These are phyloP conservation scores for Schrenkiella parvula DNA, from an alignment of 345 rosid species.

Conservation along the genomic window DNA sequence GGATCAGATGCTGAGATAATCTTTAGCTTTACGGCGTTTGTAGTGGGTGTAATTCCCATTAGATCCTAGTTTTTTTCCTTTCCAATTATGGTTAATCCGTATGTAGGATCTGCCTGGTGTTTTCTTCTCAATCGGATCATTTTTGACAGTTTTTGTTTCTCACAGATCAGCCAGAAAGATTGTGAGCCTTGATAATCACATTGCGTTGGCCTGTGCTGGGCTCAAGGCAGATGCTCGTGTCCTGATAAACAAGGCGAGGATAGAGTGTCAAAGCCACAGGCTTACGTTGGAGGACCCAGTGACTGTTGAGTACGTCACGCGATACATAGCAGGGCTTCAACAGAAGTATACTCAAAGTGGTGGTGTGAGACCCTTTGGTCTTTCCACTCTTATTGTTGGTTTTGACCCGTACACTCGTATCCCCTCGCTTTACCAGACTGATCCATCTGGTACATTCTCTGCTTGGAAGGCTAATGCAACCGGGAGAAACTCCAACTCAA, in stretches of 20 bases:
- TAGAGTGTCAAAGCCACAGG: slow-evolving; percentile 82
- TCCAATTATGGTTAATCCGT: background rate
- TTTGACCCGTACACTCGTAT: slow-evolving; percentile 71
- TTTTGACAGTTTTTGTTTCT: background rate
- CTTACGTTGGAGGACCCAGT: slow-evolving; percentile 95
- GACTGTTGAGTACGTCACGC: slow-evolving; percentile 85
- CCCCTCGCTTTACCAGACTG: slow-evolving; percentile 85
- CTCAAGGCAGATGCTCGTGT: slow-evolving; percentile 82
- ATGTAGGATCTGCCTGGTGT: background rate
- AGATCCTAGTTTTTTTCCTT: background rate
- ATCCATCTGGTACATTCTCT: slow-evolving; percentile 93
- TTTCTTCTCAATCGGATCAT: background rate
- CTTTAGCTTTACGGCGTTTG: background rate
- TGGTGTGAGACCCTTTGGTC: slow-evolving; percentile 85
- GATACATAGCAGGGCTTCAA: slow-evolving; percentile 87
- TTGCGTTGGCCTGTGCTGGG: slow-evolving; percentile 89
- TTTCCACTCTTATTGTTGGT: slow-evolving; percentile 70
- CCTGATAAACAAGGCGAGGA: slow-evolving; percentile 59
- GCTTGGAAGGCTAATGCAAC: slow-evolving; percentile 99
- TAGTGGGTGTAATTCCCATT: background rate
- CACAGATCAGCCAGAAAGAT: slow-evolving; percentile 85
- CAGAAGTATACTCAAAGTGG: slow-evolving; percentile 97
- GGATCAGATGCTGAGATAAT: too few species aligned
- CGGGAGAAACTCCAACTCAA: slow-evolving; percentile 87
- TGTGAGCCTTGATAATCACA: slow-evolving; percentile 75